Evolutionary conservation across 2,329 filamentous ascomycete species (phyloP).

Genomic region (Epichloe amarillans): DNA sequence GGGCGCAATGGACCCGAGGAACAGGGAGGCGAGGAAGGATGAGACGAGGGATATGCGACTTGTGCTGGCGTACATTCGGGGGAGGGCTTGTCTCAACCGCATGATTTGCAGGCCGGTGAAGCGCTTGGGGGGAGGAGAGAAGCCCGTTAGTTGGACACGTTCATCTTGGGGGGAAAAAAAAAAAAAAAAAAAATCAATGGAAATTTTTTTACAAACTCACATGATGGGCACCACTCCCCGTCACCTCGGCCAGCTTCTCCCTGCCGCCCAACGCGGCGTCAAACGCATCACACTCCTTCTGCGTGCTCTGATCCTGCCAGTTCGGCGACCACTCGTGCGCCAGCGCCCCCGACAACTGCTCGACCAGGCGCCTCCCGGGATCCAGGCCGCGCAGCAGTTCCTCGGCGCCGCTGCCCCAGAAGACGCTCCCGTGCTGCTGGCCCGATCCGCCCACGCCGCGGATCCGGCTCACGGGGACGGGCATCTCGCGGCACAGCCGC

Average conservation of each 20-base stretch:
- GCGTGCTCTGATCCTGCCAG: constrained; percentile 96
- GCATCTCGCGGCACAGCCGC: constrained; percentile 53
- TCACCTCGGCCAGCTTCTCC: constrained; percentile 59
- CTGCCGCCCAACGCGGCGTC: constrained; percentile 56
- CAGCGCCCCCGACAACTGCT: constrained; percentile 61
- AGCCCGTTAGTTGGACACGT: not conserved
- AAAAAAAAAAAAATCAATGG: not conserved
- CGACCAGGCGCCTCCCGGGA: constrained; percentile 46
- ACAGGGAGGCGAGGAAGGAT: constrained; percentile 83
- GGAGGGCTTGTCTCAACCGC: constrained; percentile 67
- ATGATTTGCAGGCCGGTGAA: constrained; percentile 98
- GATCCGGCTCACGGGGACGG: constrained; percentile 54
- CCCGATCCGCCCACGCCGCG: constrained; percentile 80
- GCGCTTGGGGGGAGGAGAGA: constrained; percentile 36
- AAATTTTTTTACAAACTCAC: constrained; percentile 35
- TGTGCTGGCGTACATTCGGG: constrained; percentile 63
- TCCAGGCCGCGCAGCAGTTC: constrained; percentile 48
- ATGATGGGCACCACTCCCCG: constrained; percentile 85
- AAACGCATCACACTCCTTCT: constrained; percentile 80
- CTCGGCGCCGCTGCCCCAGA: constrained; percentile 67
- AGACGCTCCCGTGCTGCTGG: constrained; percentile 96
- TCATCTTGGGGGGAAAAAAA: too few relatives aligned
- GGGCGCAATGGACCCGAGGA: constrained; percentile 73
- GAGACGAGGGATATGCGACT: constrained; percentile 85
- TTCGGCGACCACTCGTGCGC: constrained; percentile 84